Evolutionary conservation across 73 alveolate species (phyloP).

Genomic region (Paramecium octaurelia): DNA sequence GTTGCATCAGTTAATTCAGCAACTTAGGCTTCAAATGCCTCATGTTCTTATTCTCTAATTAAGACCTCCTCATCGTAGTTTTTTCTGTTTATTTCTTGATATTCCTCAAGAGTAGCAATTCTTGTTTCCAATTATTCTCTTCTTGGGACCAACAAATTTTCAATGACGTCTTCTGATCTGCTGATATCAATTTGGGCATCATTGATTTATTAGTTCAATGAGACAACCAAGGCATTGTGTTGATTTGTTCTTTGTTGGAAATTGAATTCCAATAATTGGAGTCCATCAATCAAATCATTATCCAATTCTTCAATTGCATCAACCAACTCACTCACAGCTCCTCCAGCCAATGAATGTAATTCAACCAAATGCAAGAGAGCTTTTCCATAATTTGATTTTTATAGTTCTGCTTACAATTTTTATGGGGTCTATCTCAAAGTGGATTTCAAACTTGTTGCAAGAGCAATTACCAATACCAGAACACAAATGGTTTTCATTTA

Average conservation of each 20-base stretch:
- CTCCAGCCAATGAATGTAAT: background rate
- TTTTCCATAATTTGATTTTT: slow-evolving; percentile 3
- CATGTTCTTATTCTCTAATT: slow-evolving; percentile 9
- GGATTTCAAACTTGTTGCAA: background rate
- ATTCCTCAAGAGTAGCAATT: background rate
- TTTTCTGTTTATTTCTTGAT: background rate
- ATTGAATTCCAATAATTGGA: background rate
- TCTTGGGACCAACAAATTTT: slow-evolving; percentile 6
- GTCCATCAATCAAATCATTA: background rate
- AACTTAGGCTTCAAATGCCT: slow-evolving; percentile 12
- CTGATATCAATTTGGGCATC: slow-evolving; percentile 12
- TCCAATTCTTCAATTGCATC: slow-evolving; percentile 17
- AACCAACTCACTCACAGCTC: slow-evolving; percentile 1
- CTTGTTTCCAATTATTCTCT: background rate
- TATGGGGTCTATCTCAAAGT: background rate
- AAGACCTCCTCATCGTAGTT: background rate
- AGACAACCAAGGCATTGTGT: background rate
- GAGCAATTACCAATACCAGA: background rate
- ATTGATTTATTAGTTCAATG: slow-evolving; percentile 20
- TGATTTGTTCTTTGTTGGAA: slow-evolving; percentile 12
- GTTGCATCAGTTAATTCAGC: slow-evolving; percentile 32
- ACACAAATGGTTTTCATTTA: background rate
- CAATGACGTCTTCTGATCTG: slow-evolving; percentile 15
- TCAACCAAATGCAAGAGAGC: background rate
- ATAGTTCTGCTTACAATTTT: background rate